Conservation (phyloP, 352 stramenopile genomes). For the Globisporangium takayamanum region DNA sequence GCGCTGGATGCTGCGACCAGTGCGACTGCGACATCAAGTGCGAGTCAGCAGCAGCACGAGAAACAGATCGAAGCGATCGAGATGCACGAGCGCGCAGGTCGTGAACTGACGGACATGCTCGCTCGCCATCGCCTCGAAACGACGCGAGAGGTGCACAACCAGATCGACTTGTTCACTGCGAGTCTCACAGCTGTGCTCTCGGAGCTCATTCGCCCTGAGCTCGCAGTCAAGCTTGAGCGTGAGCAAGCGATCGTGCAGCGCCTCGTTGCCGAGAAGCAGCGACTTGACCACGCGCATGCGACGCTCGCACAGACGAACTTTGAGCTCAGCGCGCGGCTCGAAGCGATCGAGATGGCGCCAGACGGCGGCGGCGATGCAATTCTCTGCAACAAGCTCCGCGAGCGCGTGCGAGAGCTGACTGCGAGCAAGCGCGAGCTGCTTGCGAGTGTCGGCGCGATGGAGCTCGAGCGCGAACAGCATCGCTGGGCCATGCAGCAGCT, state of each 20-base stretch:
- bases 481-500: slow-evolving; percentile 30
- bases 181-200: slow-evolving; percentile 24
- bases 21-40: neutral
- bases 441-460: slow-evolving; percentile 18
- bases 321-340: slow-evolving; percentile 22
- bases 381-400: slow-evolving; percentile 47
- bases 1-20: slow-evolving; percentile 21
- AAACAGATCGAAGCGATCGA: slow-evolving; percentile 57
- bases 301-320: slow-evolving; percentile 19
- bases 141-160: slow-evolving; percentile 11
- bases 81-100: slow-evolving; percentile 35
- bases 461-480: slow-evolving; percentile 27
- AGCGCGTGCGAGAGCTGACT: slow-evolving; percentile 20
- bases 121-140: slow-evolving; percentile 17
- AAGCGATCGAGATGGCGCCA: slow-evolving; percentile 29
- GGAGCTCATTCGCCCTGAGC: slow-evolving; percentile 24
- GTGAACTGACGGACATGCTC: slow-evolving; percentile 31
- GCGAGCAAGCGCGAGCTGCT: slow-evolving; percentile 18
- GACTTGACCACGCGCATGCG: slow-evolving; percentile 12
- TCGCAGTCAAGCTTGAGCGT: slow-evolving; percentile 30
- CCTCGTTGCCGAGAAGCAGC: slow-evolving; percentile 33
- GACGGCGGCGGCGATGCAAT: slow-evolving; percentile 36
- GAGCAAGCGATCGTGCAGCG: slow-evolving; percentile 17
- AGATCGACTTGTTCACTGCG: slow-evolving; percentile 27
- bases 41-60: slow-evolving; percentile 8